A percentile compares a stretch with the other conserved stretches of the same genome.
Evolutionary conservation across 352 stramenopile genomes (phyloP).

Genomic region (Phytophthora pluvialis): DNA sequence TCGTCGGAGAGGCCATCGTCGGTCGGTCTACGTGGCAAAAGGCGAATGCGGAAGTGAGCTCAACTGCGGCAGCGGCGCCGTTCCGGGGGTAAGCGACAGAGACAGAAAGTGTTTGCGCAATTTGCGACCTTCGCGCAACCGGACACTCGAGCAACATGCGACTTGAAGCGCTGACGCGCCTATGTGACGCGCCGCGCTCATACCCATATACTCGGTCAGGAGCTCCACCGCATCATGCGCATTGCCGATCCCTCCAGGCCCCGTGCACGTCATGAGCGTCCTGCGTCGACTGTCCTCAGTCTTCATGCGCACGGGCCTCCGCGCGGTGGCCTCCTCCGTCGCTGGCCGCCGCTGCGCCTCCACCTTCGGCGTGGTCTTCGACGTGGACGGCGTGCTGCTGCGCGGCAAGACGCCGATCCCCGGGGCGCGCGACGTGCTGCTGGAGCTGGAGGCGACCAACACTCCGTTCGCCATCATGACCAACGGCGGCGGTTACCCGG

Average conservation of each 20-base stretch:
- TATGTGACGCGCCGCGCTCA: constrained; percentile 8
- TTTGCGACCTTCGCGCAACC: constrained; percentile 42
- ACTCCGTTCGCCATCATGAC: constrained; percentile 89
- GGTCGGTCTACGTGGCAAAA: background rate
- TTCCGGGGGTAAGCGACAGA: constrained; percentile 29
- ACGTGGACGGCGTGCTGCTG: constrained; percentile 84
- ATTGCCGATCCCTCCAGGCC: constrained; percentile 8
- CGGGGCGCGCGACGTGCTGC: constrained; percentile 69
- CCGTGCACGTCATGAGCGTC: constrained; percentile 23
- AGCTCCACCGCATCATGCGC: constrained; percentile 3
- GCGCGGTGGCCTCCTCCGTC: background rate
- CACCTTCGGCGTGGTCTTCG: constrained; percentile 85
- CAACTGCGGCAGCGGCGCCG: background rate
- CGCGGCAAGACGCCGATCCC: constrained; percentile 78
- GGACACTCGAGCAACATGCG: constrained; percentile 1
- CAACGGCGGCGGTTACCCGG: constrained; percentile 82
- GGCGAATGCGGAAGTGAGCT: constrained; percentile 31
- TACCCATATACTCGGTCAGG: too few relatives aligned
- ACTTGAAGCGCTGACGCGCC: constrained; percentile 9
- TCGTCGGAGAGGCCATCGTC: constrained; percentile 19
- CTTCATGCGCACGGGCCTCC: constrained; percentile 5
- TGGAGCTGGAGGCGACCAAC: constrained; percentile 60
- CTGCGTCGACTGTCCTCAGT: constrained; percentile 18
- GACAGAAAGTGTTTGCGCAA: constrained; percentile 24
- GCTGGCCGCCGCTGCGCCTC: constrained; percentile 17